These are phyloP conservation scores for Metschnikowia santaceciliae DNA, from an alignment of 805 yeast species.

Conservation along the genomic window DNA sequence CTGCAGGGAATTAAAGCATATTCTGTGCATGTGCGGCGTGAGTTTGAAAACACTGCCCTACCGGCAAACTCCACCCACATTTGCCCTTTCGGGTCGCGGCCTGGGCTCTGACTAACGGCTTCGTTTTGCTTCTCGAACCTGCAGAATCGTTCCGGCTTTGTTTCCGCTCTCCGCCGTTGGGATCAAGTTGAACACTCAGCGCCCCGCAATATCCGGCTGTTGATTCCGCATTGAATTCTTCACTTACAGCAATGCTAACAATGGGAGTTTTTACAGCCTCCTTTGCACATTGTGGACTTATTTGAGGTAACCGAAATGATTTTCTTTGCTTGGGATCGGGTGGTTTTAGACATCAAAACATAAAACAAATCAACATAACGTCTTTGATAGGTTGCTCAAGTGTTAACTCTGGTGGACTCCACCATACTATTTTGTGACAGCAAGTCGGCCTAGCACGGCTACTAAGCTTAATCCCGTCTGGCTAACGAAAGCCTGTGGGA, in stretches of 20 bases:
- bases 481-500: too few relatives aligned
- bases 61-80: background rate
- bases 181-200: background rate
- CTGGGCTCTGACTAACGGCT: background rate
- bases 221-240: background rate
- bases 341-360: too few relatives aligned
- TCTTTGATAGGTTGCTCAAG: too few relatives aligned
- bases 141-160: background rate
- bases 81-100: background rate
- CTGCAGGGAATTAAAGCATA: background rate
- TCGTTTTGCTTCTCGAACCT: background rate
- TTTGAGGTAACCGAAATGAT: too few relatives aligned
- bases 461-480: background rate
- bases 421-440: too few relatives aligned
- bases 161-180: background rate
- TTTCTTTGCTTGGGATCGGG: too few relatives aligned
- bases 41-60: background rate
- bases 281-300: background rate
- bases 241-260: background rate
- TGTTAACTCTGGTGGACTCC: too few relatives aligned
- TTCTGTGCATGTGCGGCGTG: slow-evolving; percentile 3
- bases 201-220: too few relatives aligned
- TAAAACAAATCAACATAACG: too few relatives aligned
- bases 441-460: background rate
- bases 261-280: background rate